Percentiles rank a stretch among this genome's conserved stretches.
Evolutionary conservation across 2,329 filamentous ascomycete genomes (phyloP).

Genomic region (Penicillium verrucosum): DNA sequence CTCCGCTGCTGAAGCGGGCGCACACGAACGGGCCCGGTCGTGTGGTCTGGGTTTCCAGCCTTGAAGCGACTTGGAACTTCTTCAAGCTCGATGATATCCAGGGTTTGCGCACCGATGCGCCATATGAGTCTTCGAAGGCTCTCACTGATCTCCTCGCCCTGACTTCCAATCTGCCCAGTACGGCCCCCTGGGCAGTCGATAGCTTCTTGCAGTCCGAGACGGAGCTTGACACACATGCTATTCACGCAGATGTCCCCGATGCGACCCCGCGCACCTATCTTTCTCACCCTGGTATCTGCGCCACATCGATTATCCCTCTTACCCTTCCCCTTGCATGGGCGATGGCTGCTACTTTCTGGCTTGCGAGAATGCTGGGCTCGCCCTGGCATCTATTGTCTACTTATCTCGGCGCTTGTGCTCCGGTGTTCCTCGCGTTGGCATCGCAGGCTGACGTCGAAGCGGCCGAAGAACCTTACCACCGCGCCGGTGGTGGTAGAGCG

Average conservation of each 20-base stretch:
- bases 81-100: constrained; percentile 73
- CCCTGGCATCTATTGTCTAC: constrained; percentile 80
- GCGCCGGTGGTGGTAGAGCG: constrained; percentile 58
- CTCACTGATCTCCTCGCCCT: constrained; percentile 81
- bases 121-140: constrained; percentile 86
- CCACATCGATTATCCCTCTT: constrained; percentile 75
- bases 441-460: constrained; percentile 47
- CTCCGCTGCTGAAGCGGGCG: constrained; percentile 64
- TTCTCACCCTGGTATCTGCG: constrained; percentile 81
- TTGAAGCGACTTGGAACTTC: constrained; percentile 62
- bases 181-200: constrained; percentile 52
- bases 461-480: constrained; percentile 45
- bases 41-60: constrained; percentile 81
- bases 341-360: constrained; percentile 65
- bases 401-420: constrained; percentile 72
- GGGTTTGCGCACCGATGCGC: constrained; percentile 56
- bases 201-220: constrained; percentile 48
- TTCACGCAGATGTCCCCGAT: constrained; percentile 10
- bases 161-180: constrained; percentile 65
- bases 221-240: constrained; percentile 7
- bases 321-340: constrained; percentile 64
- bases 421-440: constrained; percentile 74
- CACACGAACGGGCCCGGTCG: constrained; percentile 52
- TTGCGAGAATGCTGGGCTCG: constrained; percentile 75
- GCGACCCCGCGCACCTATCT: constrained; percentile 65